Base-by-base conservation (phyloP, 2,329 filamentous ascomycete species). In the Passalora sequoiae region DNA sequence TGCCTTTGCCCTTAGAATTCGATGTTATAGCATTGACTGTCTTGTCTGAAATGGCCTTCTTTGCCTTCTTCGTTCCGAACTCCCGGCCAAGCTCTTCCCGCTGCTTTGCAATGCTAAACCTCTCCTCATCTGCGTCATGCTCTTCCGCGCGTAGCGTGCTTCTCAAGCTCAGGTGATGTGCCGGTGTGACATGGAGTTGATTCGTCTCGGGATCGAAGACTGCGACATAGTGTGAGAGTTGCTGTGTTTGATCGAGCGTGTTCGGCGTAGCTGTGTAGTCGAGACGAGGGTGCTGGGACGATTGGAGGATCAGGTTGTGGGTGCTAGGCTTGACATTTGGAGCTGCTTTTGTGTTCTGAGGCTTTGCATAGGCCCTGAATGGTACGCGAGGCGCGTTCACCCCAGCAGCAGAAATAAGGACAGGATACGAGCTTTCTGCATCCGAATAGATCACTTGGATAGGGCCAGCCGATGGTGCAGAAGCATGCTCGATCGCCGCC, bases 61-160 rank as follows among this genome's bases (percentile, higher is more conserved):
- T 84, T 16, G 86, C 84, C 67, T 89, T 91, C 70, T 86, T 89
- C 19, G 86, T 91, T 63, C 87, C 87, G 59, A 94, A 94, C 22
- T 83, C 80, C 56, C 85, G 76, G 29, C 84, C 85, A 9, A 94
- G 78, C 2, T 82, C 78, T 55, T 80, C 82, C 55, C 78, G 78
- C 60, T 77, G 76, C 20, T 83, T 77, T 56, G 75, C 69, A 58
- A 75, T 76, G n/a, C 56, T 60, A 17, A 53, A 50, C 13, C 65
- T 44, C 43, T 56, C 46, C 55, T 60, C 44, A 25, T 55, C 58
- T 36, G 69, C 59, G 44, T 71, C 68, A 30, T 68, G 62, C 4
- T 59, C 59, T 50, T 72, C 69, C 29, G 69, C 67, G 30, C 71
- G 66, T 25, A 73, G 53, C 4, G 65, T 71, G 43, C 71, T 73